These are phyloP conservation scores for Polyporus tsugae DNA, from an alignment of 1,284 basidiomycete species.

Conservation along the genomic window DNA sequence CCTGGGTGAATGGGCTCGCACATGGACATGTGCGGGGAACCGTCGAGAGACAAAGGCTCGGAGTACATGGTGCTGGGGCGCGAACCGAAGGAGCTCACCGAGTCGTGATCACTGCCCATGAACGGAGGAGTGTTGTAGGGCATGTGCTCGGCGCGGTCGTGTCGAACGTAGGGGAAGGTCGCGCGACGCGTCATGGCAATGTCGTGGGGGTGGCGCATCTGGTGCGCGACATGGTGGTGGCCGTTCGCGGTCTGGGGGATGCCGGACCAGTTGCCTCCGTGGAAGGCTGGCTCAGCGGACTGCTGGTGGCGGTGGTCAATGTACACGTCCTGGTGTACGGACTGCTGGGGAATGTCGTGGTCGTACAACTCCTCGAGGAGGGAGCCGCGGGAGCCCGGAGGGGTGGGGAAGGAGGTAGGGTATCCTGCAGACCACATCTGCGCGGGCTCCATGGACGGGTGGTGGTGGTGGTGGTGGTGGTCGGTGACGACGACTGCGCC, in stretches of 20 bases:
- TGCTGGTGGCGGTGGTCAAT: constrained; percentile 47
- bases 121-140: constrained; percentile 44
- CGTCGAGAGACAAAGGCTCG: constrained; percentile 49
- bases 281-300: constrained; percentile 44
- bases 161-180: constrained; percentile 76
- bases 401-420: constrained; percentile 44
- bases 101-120: constrained; percentile 45
- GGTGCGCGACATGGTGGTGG: constrained; percentile 46
- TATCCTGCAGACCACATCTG: constrained; percentile 44
- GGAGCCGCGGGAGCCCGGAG: constrained; percentile 54
- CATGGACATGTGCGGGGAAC: constrained; percentile 53
- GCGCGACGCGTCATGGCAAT: constrained; percentile 65
- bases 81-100: constrained; percentile 45
- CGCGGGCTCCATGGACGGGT: constrained; percentile 42
- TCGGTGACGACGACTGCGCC: constrained; percentile 49
- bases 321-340: constrained; percentile 46
- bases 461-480: constrained; percentile 43
- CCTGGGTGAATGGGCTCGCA: constrained; percentile 44
- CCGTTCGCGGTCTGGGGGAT: constrained; percentile 40
- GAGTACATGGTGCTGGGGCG: constrained; percentile 50
- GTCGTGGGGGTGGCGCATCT: constrained; percentile 48
- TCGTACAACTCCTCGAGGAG: constrained; percentile 75
- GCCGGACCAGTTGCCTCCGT: constrained; percentile 43
- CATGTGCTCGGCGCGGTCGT: constrained; percentile 61
- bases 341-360: constrained; percentile 51